These are phyloP conservation scores for Nicotiana benthamiana DNA, from an alignment of 257 asterid species.

Conservation along the genomic window DNA sequence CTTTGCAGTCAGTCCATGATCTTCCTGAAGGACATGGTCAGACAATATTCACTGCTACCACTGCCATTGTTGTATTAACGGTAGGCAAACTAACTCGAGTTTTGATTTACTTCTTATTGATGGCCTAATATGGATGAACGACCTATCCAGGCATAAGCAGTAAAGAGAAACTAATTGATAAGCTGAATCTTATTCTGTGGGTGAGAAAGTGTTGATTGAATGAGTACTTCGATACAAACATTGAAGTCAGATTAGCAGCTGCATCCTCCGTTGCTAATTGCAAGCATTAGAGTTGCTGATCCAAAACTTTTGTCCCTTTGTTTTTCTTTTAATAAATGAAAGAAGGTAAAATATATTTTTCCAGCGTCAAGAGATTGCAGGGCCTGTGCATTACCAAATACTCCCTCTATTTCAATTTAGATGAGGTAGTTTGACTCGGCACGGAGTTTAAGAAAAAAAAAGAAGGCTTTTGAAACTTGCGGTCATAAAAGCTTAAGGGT, in stretches of 20 bases:
- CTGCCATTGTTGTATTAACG: constrained; percentile 93
- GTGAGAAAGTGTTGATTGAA: not conserved
- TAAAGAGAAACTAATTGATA: not conserved
- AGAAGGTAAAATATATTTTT: not conserved
- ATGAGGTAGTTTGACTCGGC: too few species aligned
- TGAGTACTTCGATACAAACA: not conserved
- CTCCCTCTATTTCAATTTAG: too few species aligned
- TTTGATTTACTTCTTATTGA: not conserved
- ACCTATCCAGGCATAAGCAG: not conserved
- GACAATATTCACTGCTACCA: constrained; percentile 95
- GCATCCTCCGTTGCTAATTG: not conserved
- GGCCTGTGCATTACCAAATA: not conserved
- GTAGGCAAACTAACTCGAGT: constrained; percentile 24
- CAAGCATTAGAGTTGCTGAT: not conserved
- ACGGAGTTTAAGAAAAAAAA: too few species aligned
- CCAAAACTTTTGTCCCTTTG: not conserved
- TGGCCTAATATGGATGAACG: not conserved
- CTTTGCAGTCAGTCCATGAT: constrained; percentile 94
- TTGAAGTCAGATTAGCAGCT: not conserved
- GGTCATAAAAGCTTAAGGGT: too few species aligned
- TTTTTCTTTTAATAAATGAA: not conserved
- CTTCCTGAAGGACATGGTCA: constrained; percentile 99
- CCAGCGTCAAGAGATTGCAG: not conserved
- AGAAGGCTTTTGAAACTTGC: too few species aligned
- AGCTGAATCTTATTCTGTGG: not conserved